Evolutionary conservation across 2,329 filamentous ascomycete genomes (phyloP).

Genomic region (Penicillium palitans): DNA sequence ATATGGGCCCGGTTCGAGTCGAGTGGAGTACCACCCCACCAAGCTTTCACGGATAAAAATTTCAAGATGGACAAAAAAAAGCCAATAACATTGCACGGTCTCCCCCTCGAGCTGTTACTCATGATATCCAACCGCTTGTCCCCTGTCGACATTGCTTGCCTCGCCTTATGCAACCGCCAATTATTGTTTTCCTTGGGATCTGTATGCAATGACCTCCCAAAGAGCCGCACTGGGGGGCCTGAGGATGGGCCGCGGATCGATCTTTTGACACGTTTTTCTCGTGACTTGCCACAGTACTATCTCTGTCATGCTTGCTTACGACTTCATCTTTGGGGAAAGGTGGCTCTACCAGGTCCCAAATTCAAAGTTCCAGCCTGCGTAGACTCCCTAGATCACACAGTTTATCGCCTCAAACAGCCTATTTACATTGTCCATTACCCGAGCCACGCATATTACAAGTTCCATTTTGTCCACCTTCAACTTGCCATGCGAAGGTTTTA

Average conservation of each 20-base stretch:
- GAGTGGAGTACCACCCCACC: neutral
- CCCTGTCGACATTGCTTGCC: neutral
- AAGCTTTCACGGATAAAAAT: neutral
- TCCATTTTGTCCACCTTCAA: slow-evolving; percentile 14
- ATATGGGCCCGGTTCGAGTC: neutral
- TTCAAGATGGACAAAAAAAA: neutral
- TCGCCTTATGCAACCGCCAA: neutral
- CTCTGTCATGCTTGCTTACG: slow-evolving; percentile 12
- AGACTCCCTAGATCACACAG: neutral
- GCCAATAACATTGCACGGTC: neutral
- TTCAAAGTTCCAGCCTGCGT: neutral
- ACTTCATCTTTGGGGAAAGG: slow-evolving; percentile 13
- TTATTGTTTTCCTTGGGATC: neutral
- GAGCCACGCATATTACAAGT: neutral
- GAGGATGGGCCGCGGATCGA: neutral
- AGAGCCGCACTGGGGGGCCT: neutral
- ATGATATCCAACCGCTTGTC: neutral
- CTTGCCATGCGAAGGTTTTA: slow-evolving; percentile 16
- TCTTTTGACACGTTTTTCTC: neutral
- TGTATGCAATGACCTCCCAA: neutral
- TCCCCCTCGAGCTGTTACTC: neutral
- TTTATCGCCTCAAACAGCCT: neutral
- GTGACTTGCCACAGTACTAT: slow-evolving; percentile 13
- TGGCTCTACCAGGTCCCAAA: slow-evolving; percentile 1
- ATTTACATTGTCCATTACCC: neutral